Evolutionary conservation across 169 alveolate species (phyloP).

Genomic region (Plasmodium vivax): DNA sequence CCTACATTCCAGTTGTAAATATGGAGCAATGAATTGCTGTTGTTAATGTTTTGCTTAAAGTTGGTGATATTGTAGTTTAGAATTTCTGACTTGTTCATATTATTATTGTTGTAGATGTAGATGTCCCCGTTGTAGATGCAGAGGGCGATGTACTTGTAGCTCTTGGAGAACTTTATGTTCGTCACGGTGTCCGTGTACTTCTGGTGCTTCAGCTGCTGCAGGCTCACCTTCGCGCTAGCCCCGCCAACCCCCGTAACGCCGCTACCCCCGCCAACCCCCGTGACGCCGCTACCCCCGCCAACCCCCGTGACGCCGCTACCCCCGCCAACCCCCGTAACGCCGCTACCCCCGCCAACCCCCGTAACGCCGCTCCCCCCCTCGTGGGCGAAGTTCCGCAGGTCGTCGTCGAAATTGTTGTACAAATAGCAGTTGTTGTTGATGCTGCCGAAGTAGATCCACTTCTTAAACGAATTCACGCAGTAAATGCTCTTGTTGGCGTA

Average conservation of each 20-base stretch:
- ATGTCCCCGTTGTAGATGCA: slow-evolving; percentile 68
- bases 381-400: slow-evolving; percentile 3
- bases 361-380: background rate
- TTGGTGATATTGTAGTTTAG: slow-evolving; percentile 34
- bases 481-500: slow-evolving; percentile 60
- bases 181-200: slow-evolving; percentile 68
- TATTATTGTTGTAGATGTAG: slow-evolving; percentile 63
- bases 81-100: slow-evolving; percentile 27
- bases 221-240: background rate
- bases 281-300: background rate
- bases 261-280: background rate
- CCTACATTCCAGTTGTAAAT: slow-evolving; percentile 48
- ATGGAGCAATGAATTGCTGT: slow-evolving; percentile 30
- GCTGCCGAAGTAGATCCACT: slow-evolving; percentile 72
- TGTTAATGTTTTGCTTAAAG: slow-evolving; percentile 55
- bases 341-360: background rate
- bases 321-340: background rate
- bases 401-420: slow-evolving; percentile 25
- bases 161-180: slow-evolving; percentile 41
- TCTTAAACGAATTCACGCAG: slow-evolving; percentile 45
- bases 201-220: slow-evolving; percentile 27
- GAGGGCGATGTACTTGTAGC: slow-evolving; percentile 32
- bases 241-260: background rate
- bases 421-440: slow-evolving; percentile 58
- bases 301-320: background rate